Conservation (phyloP, 345 rosid genomes). For the Eucalyptus curtisii region DNA sequence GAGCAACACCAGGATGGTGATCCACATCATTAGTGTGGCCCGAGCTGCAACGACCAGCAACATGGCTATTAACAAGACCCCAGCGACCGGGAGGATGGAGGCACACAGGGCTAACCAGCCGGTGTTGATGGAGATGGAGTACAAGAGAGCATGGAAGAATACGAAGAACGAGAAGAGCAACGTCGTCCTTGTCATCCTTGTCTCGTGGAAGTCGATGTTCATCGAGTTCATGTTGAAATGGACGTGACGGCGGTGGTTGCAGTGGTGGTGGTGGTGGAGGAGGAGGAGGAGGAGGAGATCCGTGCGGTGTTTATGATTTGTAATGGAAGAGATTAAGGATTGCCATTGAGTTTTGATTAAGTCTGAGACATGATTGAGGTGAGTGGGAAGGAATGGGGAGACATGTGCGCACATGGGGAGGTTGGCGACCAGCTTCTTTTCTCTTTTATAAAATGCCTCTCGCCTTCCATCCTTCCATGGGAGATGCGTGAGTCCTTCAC, state of each 20-base stretch:
- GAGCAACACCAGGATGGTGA: conserved; percentile 33
- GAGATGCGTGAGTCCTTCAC: neutral
- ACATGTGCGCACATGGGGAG: conserved; percentile 22
- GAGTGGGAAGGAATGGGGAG: conserved; percentile 1
- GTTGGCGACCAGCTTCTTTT: neutral
- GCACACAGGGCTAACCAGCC: neutral
- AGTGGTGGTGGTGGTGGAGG: neutral
- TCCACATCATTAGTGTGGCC: conserved; percentile 41
- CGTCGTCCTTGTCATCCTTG: neutral
- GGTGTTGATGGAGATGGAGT: neutral
- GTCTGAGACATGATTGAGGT: neutral
- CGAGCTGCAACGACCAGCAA: conserved; percentile 30
- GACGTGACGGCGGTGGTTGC: neutral
- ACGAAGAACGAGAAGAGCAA: neutral
- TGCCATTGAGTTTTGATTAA: neutral
- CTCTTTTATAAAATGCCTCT: neutral
- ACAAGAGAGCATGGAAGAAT: neutral
- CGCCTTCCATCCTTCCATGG: neutral
- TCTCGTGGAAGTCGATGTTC: neutral
- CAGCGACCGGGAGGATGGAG: conserved; percentile 1
- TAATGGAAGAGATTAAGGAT: neutral
- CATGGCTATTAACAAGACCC: neutral
- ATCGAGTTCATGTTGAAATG: neutral
- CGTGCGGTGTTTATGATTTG: neutral
- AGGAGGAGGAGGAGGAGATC: neutral